Evolutionary conservation across 352 stramenopile genomes (phyloP), one percentile per base, ranked within the genome.

Genomic region (Plasmopara muralis): DNA sequence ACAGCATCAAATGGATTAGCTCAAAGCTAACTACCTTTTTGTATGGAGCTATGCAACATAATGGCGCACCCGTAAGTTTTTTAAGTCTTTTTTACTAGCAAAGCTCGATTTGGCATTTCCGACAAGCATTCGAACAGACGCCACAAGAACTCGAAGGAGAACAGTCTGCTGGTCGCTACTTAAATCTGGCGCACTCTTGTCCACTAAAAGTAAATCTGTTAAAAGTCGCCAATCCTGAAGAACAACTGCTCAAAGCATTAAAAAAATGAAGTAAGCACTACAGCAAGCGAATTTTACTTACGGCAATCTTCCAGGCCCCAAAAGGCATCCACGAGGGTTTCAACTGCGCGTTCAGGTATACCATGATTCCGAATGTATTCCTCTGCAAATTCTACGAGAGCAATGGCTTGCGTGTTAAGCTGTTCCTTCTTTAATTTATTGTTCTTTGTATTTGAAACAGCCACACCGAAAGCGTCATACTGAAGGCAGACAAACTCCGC

Each of bases 351-450:
- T 4, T 74, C 53, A 9, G 77, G 75, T n/a, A 88, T 58, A 18
- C 55, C 57, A 28, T 89, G 69, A 57, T 89, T 85, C 13, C 70
- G 64, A 29, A 89, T 80, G 41, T 91, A 93, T 53, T 93, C 84
- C 58, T 95, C 78, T 2, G 80, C 82, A 61, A 95, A 95, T 57
- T 95, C 82, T n/a, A 93, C 76, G n/a, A 95, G 55, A 25, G 84
- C 83, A 53, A 95, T 90, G 13, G 81, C 81, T 66, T 95, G 84
- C 30, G 79, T 92, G 41, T 86, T 87, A 6, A 92, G 72, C 43
- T 95, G 84, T 30, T 89, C 72, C 56, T 85, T 85, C 15, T 83
- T 91, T 31, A 95, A 58, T 55, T 82, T 81, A 7, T 55, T 55
- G 38, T 64, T 52, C 15, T 69, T 84, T 9, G 69, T 66, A 25